A percentile compares a stretch with the other conserved stretches of the same genome.
phyloP scores from a whole-genome alignment of 306 rosid species.

The Biancaea sappan region DNA sequence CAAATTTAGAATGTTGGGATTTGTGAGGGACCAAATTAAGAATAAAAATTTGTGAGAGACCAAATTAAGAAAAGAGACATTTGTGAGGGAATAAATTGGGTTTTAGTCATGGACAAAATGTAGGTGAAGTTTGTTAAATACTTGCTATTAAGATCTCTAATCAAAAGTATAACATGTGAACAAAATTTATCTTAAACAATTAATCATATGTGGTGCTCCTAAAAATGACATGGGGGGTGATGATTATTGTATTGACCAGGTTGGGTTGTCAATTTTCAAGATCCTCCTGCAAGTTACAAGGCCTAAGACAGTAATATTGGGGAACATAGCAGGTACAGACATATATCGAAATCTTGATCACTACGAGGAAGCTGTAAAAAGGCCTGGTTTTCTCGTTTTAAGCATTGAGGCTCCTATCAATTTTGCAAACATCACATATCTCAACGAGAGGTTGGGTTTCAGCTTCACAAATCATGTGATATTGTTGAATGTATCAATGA shows the following conservation, averaged over 20 bases:
- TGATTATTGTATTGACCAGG: conserved; percentile 50
- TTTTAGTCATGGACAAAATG: too few relatives aligned
- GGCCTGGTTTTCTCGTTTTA: conserved; percentile 81
- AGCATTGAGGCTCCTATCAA: conserved; percentile 96
- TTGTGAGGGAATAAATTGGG: too few relatives aligned
- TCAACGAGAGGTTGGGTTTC: conserved; percentile 75
- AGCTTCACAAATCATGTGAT: background rate
- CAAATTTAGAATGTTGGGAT: too few relatives aligned
- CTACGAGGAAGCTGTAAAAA: conserved; percentile 63
- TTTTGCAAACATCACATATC: conserved; percentile 85
- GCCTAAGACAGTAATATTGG: conserved; percentile 87
- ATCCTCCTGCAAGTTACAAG: conserved; percentile 78
- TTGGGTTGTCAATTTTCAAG: conserved; percentile 80
- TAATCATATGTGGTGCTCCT: too few relatives aligned
- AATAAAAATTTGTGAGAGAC: too few relatives aligned
- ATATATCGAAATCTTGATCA: conserved; percentile 79
- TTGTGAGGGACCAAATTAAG: too few relatives aligned
- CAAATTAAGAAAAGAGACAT: too few relatives aligned
- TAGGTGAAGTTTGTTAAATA: too few relatives aligned
- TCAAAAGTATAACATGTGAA: too few relatives aligned
- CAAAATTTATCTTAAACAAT: too few relatives aligned
- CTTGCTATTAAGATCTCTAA: too few relatives aligned
- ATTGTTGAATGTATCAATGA: background rate
- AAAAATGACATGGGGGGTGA: conserved; percentile 8
- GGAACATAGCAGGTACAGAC: conserved; percentile 81